These are phyloP conservation scores for Sugiyamaella pinicola DNA, from an alignment of 1,139 yeast species.

Conservation along the genomic window DNA sequence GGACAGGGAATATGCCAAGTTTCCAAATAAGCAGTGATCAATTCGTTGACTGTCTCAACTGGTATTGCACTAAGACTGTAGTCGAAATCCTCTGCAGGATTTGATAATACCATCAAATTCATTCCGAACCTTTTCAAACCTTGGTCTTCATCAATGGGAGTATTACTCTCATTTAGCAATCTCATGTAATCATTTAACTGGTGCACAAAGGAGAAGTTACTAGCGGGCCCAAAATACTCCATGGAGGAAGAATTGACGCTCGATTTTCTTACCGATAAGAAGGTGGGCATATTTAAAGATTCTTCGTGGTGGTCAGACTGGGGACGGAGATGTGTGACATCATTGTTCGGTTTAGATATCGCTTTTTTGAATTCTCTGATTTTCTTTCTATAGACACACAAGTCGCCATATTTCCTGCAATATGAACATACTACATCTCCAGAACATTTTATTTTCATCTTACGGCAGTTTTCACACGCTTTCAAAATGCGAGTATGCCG, in stretches of 20 bases:
- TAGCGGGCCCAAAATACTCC: conserved; percentile 4
- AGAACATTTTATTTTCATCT: background rate
- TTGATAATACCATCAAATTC: conserved; percentile 1
- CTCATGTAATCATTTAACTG: conserved; percentile 1
- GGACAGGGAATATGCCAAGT: conserved; percentile 3
- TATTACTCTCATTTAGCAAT: background rate
- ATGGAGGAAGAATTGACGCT: background rate
- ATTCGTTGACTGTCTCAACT: background rate
- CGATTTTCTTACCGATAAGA: background rate
- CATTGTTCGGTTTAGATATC: background rate
- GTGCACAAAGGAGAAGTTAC: background rate
- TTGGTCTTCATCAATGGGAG: conserved; percentile 2
- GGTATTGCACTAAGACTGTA: conserved; percentile 1
- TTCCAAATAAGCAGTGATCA: background rate
- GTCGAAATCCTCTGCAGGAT: conserved; percentile 1
- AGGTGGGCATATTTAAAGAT: conserved; percentile 1
- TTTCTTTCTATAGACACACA: background rate
- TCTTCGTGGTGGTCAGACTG: background rate
- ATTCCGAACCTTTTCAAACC: background rate
- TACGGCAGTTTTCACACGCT: conserved; percentile 4
- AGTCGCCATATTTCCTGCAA: conserved; percentile 1
- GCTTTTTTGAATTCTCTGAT: background rate
- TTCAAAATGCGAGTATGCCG: conserved; percentile 2
- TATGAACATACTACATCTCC: background rate
- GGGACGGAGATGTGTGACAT: background rate